These are phyloP conservation scores for Puccinia novopanici DNA, from an alignment of 1,284 basidiomycete genomes.

Conservation along the genomic window DNA sequence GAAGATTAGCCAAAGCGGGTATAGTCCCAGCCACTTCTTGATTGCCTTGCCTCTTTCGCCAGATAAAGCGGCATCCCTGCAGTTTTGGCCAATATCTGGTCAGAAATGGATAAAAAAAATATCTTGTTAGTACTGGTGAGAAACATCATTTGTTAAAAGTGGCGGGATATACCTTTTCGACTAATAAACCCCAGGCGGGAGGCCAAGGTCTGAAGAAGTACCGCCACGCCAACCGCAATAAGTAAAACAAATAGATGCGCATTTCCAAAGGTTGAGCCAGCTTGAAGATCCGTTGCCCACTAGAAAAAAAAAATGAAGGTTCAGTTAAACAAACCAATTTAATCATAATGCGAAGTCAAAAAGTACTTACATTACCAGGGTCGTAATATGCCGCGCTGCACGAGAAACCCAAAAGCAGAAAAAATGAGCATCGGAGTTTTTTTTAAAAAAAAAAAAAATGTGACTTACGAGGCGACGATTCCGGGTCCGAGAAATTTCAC, in stretches of 20 bases:
- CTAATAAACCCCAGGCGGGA: constrained; percentile 33
- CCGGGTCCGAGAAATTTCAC: constrained; percentile 44
- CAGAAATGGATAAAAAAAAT: not conserved
- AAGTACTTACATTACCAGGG: constrained; percentile 42
- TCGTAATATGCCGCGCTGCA: constrained; percentile 34
- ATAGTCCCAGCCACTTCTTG: constrained; percentile 12
- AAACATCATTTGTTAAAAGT: not conserved
- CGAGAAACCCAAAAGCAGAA: not conserved
- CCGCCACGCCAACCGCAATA: constrained; percentile 23
- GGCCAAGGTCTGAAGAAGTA: constrained; percentile 39
- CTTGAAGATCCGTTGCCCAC: constrained; percentile 45
- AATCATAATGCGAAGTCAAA: not conserved
- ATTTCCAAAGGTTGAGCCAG: constrained; percentile 37
- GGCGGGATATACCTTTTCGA: constrained; percentile 24
- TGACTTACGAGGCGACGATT: constrained; percentile 35
- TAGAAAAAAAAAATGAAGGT: not conserved
- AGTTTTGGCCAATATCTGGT: constrained; percentile 44
- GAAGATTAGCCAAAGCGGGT: constrained; percentile 37
- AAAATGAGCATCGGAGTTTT: not conserved
- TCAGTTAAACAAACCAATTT: not conserved
- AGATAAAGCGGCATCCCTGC: constrained; percentile 20
- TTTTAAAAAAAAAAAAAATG: not conserved
- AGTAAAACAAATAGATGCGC: constrained; percentile 34
- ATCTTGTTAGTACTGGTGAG: not conserved
- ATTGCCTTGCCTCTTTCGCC: not conserved